Percentiles rank a stretch among this genome's conserved stretches.
phyloP scores from a whole-genome alignment of 345 rosid species.

The Camelina laxa region DNA sequence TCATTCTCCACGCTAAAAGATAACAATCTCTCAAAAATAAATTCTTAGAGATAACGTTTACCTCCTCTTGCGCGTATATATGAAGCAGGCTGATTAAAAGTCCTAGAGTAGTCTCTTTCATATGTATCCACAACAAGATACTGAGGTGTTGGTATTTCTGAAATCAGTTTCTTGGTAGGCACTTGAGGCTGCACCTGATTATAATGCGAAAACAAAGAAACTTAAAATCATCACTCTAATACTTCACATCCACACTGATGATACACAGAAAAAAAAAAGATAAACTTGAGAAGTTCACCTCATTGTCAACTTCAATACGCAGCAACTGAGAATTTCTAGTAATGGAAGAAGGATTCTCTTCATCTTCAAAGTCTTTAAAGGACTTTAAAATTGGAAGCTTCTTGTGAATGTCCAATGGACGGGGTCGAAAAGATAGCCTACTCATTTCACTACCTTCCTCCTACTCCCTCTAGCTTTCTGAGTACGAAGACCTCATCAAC shows the following conservation, averaged over 20 bases:
- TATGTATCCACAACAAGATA: slow-evolving; percentile 83
- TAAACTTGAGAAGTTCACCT: slow-evolving; percentile 39
- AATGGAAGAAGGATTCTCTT: slow-evolving; percentile 67
- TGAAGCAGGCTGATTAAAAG: slow-evolving; percentile 73
- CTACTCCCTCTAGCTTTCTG: neutral
- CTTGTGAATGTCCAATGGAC: slow-evolving; percentile 93
- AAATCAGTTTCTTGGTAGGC: slow-evolving; percentile 64
- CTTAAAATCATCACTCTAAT: neutral
- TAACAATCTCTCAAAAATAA: neutral
- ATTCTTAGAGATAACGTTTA: slow-evolving; percentile 12
- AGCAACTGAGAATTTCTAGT: slow-evolving; percentile 79
- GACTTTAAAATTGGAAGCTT: slow-evolving; percentile 95
- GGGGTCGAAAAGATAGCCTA: slow-evolving; percentile 90
- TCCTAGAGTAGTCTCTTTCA: slow-evolving; percentile 78
- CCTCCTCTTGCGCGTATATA: slow-evolving; percentile 94
- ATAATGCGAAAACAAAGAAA: neutral
- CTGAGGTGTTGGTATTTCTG: slow-evolving; percentile 93
- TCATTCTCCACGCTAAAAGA: slow-evolving; percentile 54
- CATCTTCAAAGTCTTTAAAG: slow-evolving; percentile 88
- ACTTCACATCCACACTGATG: neutral
- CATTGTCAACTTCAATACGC: slow-evolving; percentile 65
- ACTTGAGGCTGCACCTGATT: slow-evolving; percentile 54
- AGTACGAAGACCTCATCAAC: neutral
- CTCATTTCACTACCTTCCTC: slow-evolving; percentile 57
- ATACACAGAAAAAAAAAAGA: neutral